These are phyloP conservation scores for Setaria viridis DNA, from an alignment of 202 grass and related monocot genomes.

Conservation along the genomic window DNA sequence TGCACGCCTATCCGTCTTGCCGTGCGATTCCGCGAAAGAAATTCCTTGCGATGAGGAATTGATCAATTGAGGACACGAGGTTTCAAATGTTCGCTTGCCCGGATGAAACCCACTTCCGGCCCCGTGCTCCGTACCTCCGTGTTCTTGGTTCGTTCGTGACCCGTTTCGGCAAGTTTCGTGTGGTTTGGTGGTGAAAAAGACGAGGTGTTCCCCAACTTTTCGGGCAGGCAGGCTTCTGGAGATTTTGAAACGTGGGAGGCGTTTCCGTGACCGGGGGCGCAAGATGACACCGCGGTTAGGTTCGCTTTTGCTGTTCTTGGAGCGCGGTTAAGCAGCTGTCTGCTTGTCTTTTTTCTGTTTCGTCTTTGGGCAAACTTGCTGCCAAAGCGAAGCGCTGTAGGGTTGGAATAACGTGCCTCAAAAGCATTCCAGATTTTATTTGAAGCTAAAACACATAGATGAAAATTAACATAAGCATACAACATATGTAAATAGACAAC, in stretches of 20 bases:
- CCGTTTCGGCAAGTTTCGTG: conserved; percentile 36
- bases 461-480: no score
- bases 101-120: not conserved
- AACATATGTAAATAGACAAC: no score
- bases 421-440: no score
- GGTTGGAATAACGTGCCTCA: no score
- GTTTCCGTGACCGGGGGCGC: conserved; percentile 23
- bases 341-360: not conserved
- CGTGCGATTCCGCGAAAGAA: not conserved
- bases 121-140: no score
- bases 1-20: not conserved
- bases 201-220: not conserved
- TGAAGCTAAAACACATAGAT: no score
- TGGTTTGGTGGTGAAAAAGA: conserved; percentile 42
- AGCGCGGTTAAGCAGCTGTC: not conserved
- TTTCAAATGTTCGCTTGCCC: not conserved
- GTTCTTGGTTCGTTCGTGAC: not conserved
- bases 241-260: conserved; percentile 1
- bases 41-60: no score
- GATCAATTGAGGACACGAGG: not conserved
- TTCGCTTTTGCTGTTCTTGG: conserved; percentile 22
- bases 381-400: not conserved
- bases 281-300: conserved; percentile 17
- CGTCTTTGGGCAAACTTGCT: conserved; percentile 1
- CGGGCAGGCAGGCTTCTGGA: conserved; percentile 3